These are phyloP conservation scores for Microcos paniculata DNA, from an alignment of 345 rosid species.

Conservation along the genomic window DNA sequence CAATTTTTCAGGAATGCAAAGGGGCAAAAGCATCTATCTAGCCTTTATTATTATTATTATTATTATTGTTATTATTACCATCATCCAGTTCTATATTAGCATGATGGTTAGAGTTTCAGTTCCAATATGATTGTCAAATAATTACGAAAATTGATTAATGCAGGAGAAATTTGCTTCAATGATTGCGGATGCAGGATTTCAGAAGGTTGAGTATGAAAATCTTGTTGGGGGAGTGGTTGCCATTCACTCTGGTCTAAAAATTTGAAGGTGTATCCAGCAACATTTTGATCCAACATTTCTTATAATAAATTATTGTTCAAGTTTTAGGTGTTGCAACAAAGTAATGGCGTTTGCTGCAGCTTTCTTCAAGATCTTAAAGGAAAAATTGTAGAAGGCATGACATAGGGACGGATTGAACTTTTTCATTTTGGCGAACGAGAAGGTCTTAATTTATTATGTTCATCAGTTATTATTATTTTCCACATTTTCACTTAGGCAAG, in stretches of 20 bases:
- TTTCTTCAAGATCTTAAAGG: neutral
- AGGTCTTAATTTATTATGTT: no score
- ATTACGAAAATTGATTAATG: slow-evolving; percentile 17
- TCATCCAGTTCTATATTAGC: no score
- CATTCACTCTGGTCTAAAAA: slow-evolving; percentile 80
- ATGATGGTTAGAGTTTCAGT: neutral
- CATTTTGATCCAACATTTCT: neutral
- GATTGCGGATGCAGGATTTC: slow-evolving; percentile 90
- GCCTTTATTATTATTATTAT: no score
- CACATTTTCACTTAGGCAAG: no score
- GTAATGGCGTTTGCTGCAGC: neutral
- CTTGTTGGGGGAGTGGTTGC: slow-evolving; percentile 93
- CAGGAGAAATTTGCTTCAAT: slow-evolving; percentile 86
- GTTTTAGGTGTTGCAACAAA: neutral
- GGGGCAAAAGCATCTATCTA: no score
- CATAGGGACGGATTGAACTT: neutral
- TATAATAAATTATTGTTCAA: neutral
- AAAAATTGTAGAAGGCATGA: neutral
- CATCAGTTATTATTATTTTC: no score
- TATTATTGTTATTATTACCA: no score
- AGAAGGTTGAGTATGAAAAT: slow-evolving; percentile 95
- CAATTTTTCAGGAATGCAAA: neutral
- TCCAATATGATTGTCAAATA: neutral
- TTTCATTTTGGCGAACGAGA: no score
- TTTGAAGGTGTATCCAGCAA: slow-evolving; percentile 26